Base-by-base conservation (phyloP, 768 basidiomycete genomes). In the Auricularia heimuer region DNA sequence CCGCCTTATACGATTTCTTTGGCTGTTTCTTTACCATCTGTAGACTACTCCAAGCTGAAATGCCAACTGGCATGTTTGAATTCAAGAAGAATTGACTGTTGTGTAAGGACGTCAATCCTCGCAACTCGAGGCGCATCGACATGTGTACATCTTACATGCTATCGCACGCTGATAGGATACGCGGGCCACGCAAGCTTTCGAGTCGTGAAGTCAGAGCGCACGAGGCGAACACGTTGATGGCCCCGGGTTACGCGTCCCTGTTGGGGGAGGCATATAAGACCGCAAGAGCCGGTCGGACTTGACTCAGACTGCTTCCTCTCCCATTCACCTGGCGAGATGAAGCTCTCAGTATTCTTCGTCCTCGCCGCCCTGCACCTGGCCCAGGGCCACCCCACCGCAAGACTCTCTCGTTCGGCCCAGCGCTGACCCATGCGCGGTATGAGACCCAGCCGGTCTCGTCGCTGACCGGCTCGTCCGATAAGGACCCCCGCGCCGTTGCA, bases 351-450 rank as follows among this genome's bases (percentile, higher is more conserved):
- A 29, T 34, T 60, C 56, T 29, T 60, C 34, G 56, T 35, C 56
- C 56, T 60, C 56, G 29, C 56, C 56, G 56, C 56, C 56, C 56
- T 60, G 16, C 29, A 29, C 4, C 34, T 35, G 16, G 56, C 56
- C 56, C 29, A 60, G 29, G 56, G 29, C 14, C 56, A 18, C 16
- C 56, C 16, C 24, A n/a, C 56, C 86, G 95, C 71, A 97, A 98
- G 88, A 84, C 95, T 0, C 82, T 98, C 64, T 87, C 88, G 29
- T 97, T 96, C 73, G 95, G 95, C 1, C 93, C 94, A 4, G 77
- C 81, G 18, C 87, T 87, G 67, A 83, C 85, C 3, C 88, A 92
- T 69, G 87, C 73, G 75, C 79, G 71, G 75, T 86, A 67, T 65
- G 68, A 68, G 61, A 66, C 54, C n/a, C 68, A 51, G 64, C 68